These are phyloP conservation scores for Clonostachys byssicola DNA, from an alignment of 2,329 filamentous ascomycete genomes.

Conservation along the genomic window DNA sequence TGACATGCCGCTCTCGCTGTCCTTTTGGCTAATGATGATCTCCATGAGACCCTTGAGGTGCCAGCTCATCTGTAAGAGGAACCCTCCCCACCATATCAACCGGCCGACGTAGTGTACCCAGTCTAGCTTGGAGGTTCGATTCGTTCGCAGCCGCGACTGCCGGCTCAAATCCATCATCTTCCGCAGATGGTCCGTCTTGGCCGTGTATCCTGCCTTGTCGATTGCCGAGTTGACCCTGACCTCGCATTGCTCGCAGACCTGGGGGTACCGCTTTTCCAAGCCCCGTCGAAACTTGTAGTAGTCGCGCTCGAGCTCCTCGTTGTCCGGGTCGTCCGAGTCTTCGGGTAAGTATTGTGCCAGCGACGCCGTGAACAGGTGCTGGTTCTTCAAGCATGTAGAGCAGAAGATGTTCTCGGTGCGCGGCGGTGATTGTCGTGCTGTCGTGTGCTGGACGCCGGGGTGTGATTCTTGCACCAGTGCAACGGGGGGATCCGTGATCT, in stretches of 20 bases:
- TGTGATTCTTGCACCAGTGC: conserved; percentile 34
- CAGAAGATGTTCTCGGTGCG: conserved; percentile 41
- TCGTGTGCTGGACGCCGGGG: background rate
- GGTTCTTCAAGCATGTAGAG: conserved; percentile 80
- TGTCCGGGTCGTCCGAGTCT: conserved; percentile 62
- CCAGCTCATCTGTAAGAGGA: conserved; percentile 44
- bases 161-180: conserved; percentile 67
- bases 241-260: conserved; percentile 79
- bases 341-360: conserved; percentile 76
- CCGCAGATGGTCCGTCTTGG: conserved; percentile 76
- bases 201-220: conserved; percentile 69
- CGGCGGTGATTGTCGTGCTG: background rate
- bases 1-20: conserved; percentile 20
- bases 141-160: conserved; percentile 14
- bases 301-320: conserved; percentile 61
- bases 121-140: conserved; percentile 28
- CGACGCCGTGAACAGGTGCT: conserved; percentile 71
- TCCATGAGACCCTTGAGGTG: conserved; percentile 29
- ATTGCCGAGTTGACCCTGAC: conserved; percentile 69
- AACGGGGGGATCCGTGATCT: conserved; percentile 83
- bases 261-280: conserved; percentile 81
- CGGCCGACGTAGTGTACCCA: conserved; percentile 33
- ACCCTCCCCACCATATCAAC: conserved; percentile 43
- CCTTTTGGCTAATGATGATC: conserved; percentile 11
- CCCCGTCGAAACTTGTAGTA: conserved; percentile 67